Evolutionary conservation across 129 eudicot species (phyloP).

Genomic region (Solidago caesia): DNA sequence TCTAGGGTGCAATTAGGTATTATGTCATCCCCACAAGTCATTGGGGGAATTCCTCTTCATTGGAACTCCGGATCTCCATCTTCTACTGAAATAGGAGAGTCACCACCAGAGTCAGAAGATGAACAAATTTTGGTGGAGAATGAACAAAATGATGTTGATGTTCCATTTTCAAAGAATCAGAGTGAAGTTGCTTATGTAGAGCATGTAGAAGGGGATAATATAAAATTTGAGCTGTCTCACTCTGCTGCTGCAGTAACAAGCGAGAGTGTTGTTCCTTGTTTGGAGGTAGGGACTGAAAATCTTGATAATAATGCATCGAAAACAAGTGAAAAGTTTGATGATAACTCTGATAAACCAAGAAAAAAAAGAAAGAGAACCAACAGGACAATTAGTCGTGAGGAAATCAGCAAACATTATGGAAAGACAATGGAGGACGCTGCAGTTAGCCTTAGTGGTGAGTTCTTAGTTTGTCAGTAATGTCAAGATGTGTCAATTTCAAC

Average conservation of each 20-base stretch:
- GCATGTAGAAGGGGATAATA: constrained; percentile 11
- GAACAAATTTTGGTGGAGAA: neutral
- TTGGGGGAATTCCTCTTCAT: constrained; percentile 9
- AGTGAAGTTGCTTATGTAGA: constrained; percentile 4
- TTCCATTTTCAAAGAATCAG: neutral
- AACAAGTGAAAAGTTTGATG: neutral
- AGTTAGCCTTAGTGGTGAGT: constrained; percentile 11
- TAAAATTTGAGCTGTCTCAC: neutral
- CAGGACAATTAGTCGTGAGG: neutral
- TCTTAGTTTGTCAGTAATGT: neutral
- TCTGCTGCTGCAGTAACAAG: constrained; percentile 5
- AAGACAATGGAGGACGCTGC: constrained; percentile 21
- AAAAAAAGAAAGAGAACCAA: constrained; percentile 7
- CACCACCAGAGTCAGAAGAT: neutral
- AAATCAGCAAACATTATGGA: constrained; percentile 5
- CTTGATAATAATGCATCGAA: neutral
- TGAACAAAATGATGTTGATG: constrained; percentile 5
- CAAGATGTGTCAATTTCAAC: neutral
- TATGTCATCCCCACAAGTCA: constrained; percentile 12
- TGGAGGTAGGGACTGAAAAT: neutral
- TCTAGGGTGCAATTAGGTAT: constrained; percentile 11
- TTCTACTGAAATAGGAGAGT: neutral
- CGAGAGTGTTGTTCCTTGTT: neutral
- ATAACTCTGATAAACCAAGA: neutral
- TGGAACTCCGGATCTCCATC: neutral